These are phyloP conservation scores for Cystofilobasidium bisporidii DNA, from an alignment of 768 basidiomycete species.

Conservation along the genomic window DNA sequence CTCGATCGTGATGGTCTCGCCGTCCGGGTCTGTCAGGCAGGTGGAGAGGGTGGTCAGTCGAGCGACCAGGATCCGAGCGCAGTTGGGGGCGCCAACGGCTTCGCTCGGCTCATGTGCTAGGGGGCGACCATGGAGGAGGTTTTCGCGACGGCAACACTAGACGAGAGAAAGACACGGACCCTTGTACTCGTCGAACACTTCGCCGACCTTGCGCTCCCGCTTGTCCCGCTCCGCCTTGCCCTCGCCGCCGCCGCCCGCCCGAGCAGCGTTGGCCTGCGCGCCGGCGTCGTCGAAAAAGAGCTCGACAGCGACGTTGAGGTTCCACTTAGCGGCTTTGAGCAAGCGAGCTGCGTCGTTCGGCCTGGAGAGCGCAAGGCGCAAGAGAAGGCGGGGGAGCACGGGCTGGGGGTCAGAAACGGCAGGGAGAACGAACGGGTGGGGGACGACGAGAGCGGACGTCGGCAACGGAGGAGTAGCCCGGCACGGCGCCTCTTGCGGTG, in stretches of 20 bases:
- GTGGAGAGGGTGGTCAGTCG: too few species aligned
- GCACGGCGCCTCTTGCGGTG: too few species aligned
- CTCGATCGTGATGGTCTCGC: constrained; percentile 36
- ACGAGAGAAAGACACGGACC: constrained; percentile 30
- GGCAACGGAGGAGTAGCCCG: too few species aligned
- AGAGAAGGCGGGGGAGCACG: not conserved
- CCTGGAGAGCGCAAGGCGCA: constrained; percentile 22
- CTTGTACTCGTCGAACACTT: constrained; percentile 40
- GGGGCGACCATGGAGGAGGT: not conserved
- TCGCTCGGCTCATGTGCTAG: not conserved
- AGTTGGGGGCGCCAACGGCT: too few species aligned
- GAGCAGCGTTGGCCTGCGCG: constrained; percentile 31
- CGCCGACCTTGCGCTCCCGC: constrained; percentile 36
- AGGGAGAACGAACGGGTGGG: too few species aligned
- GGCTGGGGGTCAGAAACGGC: not conserved
- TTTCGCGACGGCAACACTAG: not conserved
- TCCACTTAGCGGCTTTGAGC: constrained; percentile 36
- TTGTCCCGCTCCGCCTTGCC: constrained; percentile 30
- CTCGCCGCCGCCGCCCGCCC: not conserved
- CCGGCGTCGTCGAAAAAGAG: constrained; percentile 35
- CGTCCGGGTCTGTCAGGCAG: not conserved
- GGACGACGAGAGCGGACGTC: too few species aligned
- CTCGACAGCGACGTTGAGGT: constrained; percentile 38
- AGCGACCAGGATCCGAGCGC: not conserved
- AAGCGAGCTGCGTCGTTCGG: constrained; percentile 34